Evolutionary conservation across 306 rosid genomes (phyloP), one percentile per base, ranked within the genome.

Genomic region (Datisca glomerata): DNA sequence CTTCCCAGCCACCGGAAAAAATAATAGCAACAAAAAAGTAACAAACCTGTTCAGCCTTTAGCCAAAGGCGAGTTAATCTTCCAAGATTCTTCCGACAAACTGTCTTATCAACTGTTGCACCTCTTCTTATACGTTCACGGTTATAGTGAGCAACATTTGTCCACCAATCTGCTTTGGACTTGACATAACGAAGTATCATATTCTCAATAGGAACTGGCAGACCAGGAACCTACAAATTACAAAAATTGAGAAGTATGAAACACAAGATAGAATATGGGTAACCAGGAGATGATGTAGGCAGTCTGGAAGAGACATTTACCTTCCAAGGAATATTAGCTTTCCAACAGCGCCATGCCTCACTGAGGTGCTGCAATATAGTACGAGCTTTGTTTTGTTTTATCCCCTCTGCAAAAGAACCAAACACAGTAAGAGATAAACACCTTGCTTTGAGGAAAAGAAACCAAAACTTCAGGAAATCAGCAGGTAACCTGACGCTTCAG

Each of bases 301-400:
- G n/a, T n/a, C n/a, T n/a, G n/a, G n/a, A n/a, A 43, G 15, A 31
- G 21, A 3, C 7, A 9, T 16, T 40, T 65, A 76, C 93, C 98
- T 91, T 84, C 98, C 98, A 91, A 33, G 98, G 98, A 71, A 91
- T 91, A 61, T 91, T 91, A 37, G 98, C 98, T 59, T 84, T 91
- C 98, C 98, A 91, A 47, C 98, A 91, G 12, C 98, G 86, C 98
- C 98, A 91, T 3, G 98, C 98, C 70, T 91, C 98, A 68, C 98
- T 91, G 63, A 91, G 57, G 72, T 91, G 98, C 54, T 91, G 98
- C 76, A 91, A 72, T 33, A 91, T 91, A 18, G 94, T 84, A 46
- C 96, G 79, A 38, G 98, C 98, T 67, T 91, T 84, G 38, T 91
- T 91, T 68, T 84, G 98, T 76, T 84, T 91, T 19, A 91, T 91